A percentile compares a stretch with the other conserved stretches of the same genome.
Conservation (phyloP, 768 basidiomycete species). For the Lentinula guzmanii region DNA sequence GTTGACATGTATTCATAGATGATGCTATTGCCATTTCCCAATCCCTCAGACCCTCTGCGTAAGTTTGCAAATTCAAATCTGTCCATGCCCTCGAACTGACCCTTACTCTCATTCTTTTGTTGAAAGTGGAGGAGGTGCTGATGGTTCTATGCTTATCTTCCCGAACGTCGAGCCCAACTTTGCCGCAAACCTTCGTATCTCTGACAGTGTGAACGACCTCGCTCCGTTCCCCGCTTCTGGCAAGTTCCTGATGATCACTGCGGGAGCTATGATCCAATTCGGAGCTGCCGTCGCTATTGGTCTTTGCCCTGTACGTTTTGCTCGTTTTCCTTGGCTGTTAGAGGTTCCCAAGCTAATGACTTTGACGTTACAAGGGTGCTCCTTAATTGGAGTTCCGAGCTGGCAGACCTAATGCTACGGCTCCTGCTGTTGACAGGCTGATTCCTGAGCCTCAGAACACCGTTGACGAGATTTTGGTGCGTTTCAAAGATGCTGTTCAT, state of each 20-base stretch:
- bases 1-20: slow-evolving; percentile 17
- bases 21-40: slow-evolving; percentile 15
- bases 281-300: slow-evolving; percentile 26
- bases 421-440: slow-evolving; percentile 20
- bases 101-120: too few species aligned
- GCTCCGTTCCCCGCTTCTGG: slow-evolving; percentile 3
- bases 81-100: neutral
- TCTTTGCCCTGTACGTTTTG: slow-evolving; percentile 26
- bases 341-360: neutral
- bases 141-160: slow-evolving; percentile 23
- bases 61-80: neutral
- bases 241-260: slow-evolving; percentile 2
- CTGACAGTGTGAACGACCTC: slow-evolving; percentile 13
- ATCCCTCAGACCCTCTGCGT: neutral
- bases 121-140: slow-evolving; percentile 22
- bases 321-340: slow-evolving; percentile 14
- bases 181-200: slow-evolving; percentile 10
- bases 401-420: slow-evolving; percentile 24
- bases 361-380: slow-evolving; percentile 14
- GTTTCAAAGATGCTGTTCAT: slow-evolving; percentile 22
- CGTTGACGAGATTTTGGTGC: slow-evolving; percentile 18
- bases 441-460: slow-evolving; percentile 30
- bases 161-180: slow-evolving; percentile 16
- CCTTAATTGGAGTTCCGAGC: slow-evolving; percentile 30
- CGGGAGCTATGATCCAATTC: slow-evolving; percentile 20